Base-by-base conservation (phyloP, 371 early-diverging fungal genomes). In the Zychaea mexicana region DNA sequence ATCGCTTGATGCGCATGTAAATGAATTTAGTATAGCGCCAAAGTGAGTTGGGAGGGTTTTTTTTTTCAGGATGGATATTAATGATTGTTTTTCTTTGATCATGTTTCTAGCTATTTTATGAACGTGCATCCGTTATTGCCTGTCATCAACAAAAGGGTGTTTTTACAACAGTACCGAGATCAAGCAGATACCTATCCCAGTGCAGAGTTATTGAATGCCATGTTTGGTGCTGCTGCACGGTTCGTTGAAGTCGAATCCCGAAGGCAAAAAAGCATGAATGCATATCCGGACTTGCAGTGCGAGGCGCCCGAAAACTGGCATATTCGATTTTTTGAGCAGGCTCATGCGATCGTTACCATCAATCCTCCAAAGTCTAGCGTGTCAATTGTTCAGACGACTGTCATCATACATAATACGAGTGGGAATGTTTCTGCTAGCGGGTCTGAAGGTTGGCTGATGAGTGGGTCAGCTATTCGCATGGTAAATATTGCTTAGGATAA, bases 161-260 rank as follows among this genome's bases (percentile, higher is more conserved):
- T 82, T 56, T 45, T 82, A 19, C 30, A 62, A 42, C 82, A 79
- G 36, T 82, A 79, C 21, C 73, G 82, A 6, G 79, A 77, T 54
- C 73, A 72, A 57, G 64, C 67, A 22, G 76, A 81, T 24, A 66
- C 75, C 8, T 81, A 77, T 63, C 82, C 82, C 3, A 59, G 75
- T 3, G 60, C 79, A 19, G 79, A 76, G 24, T 31, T 81, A 24
- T 46, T 81, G 15, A 81, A 81, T 62, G 78, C 82, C 30, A 81
- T 81, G 82, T 68, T 81, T 58, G 82, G 82, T 31, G 78, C 82
- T 3, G 82, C 82, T 7, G 82, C 79, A 21, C 68, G 82, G 15
- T 81, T 77, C 60, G 71, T 78, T 3, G 82, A 81, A 52, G 71
- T 69, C 33, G 80, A 75, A 24, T 57, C 72, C 0, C 49, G 57